Evolutionary conservation across 495 filamentous ascomycete genomes (phyloP).

Genomic region (Aspergillus sclerotioniger): DNA sequence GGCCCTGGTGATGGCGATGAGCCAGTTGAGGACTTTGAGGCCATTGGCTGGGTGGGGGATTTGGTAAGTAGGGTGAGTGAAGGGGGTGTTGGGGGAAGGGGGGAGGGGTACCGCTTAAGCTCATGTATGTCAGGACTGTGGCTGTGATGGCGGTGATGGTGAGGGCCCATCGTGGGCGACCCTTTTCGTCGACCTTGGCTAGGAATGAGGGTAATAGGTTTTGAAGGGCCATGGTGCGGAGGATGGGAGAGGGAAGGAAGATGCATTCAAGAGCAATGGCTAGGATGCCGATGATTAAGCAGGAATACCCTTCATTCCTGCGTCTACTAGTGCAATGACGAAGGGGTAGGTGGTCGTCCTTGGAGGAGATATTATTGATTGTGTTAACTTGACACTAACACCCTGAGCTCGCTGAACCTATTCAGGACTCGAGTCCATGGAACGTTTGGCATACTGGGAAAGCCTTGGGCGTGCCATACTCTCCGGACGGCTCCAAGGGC

Average conservation of each 20-base stretch:
- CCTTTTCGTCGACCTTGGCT: conserved; percentile 10
- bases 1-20: conserved; percentile 15
- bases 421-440: conserved; percentile 15
- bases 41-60: conserved; percentile 13
- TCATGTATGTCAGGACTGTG: conserved; percentile 12
- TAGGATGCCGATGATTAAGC: conserved; percentile 11
- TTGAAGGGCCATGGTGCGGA: conserved; percentile 13
- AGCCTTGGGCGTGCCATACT: conserved; percentile 12
- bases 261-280: conserved; percentile 13
- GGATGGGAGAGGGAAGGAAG: conserved; percentile 12
- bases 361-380: too few species aligned
- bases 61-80: too few species aligned
- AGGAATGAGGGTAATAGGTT: conserved; percentile 7
- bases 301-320: conserved; percentile 12
- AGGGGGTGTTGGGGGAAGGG: too few species aligned
- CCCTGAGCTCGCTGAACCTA: conserved; percentile 15
- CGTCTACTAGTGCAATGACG: conserved; percentile 11
- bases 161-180: conserved; percentile 13
- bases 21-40: conserved; percentile 13
- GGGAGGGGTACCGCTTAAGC: conserved; percentile 10
- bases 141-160: conserved; percentile 6
- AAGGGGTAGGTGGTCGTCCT: conserved; percentile 13
- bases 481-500: conserved; percentile 14
- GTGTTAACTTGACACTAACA: conserved; percentile 17
- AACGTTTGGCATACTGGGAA: conserved; percentile 11